A percentile compares a stretch with the other conserved stretches of the same genome.
These are phyloP conservation scores for Musa balbisiana DNA, from an alignment of 202 grass and related monocot genomes.

Conservation along the genomic window DNA sequence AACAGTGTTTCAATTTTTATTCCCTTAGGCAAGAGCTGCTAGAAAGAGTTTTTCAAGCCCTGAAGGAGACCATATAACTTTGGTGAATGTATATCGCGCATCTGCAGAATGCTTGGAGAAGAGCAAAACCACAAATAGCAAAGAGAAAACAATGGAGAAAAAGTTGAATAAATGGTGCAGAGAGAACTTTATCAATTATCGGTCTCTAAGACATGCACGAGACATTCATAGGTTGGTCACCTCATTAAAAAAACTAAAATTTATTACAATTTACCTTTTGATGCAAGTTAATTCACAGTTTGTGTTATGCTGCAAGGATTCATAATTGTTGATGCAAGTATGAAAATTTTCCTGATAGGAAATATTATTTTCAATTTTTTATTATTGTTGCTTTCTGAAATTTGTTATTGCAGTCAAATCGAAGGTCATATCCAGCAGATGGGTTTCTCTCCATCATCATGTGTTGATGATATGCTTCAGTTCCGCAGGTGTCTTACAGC, in stretches of 20 bases:
- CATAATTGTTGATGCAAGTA: background rate
- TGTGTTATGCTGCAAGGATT: background rate
- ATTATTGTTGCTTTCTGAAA: background rate
- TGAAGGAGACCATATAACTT: conserved; percentile 74
- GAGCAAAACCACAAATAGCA: conserved; percentile 65
- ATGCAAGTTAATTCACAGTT: conserved; percentile 5
- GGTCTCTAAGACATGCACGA: conserved; percentile 59
- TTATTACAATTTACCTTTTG: background rate
- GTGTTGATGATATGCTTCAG: conserved; percentile 65
- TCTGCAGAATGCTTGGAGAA: conserved; percentile 71
- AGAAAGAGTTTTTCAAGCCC: conserved; percentile 81
- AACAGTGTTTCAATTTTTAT: conserved; percentile 8
- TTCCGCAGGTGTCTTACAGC: conserved; percentile 73
- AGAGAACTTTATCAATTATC: conserved; percentile 85
- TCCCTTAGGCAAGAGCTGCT: conserved; percentile 64
- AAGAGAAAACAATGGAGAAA: conserved; percentile 81
- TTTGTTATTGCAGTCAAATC: conserved; percentile 63
- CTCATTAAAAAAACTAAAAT: background rate
- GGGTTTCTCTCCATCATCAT: conserved; percentile 57
- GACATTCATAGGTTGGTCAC: conserved; percentile 71
- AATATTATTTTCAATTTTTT: background rate
- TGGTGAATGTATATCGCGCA: conserved; percentile 73
- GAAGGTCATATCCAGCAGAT: conserved; percentile 70
- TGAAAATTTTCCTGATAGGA: background rate
- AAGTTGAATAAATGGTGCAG: conserved; percentile 80